Conservation (phyloP, 2,329 filamentous ascomycete species). For the Fusarium paranaense region DNA sequence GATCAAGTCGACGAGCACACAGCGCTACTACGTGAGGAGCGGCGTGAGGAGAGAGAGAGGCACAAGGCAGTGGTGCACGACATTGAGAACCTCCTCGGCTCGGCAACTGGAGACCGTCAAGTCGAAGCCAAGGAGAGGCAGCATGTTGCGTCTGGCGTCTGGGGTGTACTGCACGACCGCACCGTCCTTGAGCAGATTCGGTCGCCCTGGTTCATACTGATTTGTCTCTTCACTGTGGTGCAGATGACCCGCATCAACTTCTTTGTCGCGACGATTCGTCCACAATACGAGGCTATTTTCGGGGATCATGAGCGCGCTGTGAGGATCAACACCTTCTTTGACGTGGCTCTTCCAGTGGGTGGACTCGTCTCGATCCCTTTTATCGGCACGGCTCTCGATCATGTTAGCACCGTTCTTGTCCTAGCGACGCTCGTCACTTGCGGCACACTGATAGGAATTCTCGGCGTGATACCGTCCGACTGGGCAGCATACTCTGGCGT, state of each 20-base stretch:
- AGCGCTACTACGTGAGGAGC: conserved; percentile 65
- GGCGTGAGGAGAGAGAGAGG: conserved; percentile 68
- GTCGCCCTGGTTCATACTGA: conserved; percentile 86
- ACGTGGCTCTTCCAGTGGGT: conserved; percentile 80
- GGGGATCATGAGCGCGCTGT: conserved; percentile 70
- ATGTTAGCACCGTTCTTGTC: conserved; percentile 77
- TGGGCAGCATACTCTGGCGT: conserved; percentile 83
- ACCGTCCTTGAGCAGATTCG: conserved; percentile 78
- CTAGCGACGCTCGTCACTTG: conserved; percentile 76
- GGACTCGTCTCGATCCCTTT: conserved; percentile 89
- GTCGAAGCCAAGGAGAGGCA: conserved; percentile 75
- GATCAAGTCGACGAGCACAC: conserved; percentile 71
- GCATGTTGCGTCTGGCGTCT: conserved; percentile 80
- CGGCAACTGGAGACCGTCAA: conserved; percentile 70
- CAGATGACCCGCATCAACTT: conserved; percentile 90
- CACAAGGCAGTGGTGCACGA: conserved; percentile 74
- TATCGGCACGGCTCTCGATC: conserved; percentile 84
- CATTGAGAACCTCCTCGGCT: conserved; percentile 79
- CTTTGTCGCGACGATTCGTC: conserved; percentile 87
- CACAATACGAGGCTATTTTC: conserved; percentile 84
- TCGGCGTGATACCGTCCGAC: conserved; percentile 77
- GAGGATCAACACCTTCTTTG: conserved; percentile 85
- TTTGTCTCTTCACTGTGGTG: conserved; percentile 82
- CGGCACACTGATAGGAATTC: conserved; percentile 79
- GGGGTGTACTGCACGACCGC: conserved; percentile 84